phyloP scores from a whole-genome alignment of 2,329 filamentous ascomycete species.

The Trichoderma atrobrunneum region DNA sequence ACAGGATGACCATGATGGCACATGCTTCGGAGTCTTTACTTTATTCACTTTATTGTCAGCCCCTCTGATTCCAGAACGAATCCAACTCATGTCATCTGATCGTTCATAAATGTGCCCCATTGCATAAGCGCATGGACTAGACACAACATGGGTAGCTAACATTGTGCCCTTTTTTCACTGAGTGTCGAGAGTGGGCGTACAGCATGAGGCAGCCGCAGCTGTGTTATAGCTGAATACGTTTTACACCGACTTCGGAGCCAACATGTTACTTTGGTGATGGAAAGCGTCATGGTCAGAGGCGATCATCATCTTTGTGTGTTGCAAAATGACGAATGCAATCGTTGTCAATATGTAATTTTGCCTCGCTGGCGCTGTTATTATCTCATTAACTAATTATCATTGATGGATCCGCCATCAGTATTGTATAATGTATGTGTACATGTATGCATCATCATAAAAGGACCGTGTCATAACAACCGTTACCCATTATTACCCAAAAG shows the following conservation, averaged over 20 bases:
- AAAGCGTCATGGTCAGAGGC: not conserved
- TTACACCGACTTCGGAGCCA: not conserved
- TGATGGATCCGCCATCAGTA: not conserved
- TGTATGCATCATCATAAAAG: constrained; percentile 9
- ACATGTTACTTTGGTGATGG: not conserved
- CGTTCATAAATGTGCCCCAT: not conserved
- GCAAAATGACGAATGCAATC: not conserved
- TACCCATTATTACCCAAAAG: not conserved
- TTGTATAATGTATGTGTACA: not conserved
- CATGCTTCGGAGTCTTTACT: not conserved
- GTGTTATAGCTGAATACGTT: not conserved
- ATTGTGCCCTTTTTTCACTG: not conserved
- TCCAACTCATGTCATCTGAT: not conserved
- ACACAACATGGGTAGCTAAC: not conserved
- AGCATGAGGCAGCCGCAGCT: not conserved
- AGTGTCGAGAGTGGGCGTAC: not conserved
- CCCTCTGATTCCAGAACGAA: not conserved
- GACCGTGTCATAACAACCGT: constrained; percentile 5
- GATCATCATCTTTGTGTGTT: not conserved
- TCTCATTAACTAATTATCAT: constrained; percentile 7
- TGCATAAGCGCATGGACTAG: not conserved
- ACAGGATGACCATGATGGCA: not conserved
- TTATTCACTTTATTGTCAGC: no score
- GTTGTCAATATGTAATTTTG: not conserved
- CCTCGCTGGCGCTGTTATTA: constrained; percentile 15